Evolutionary conservation across 2,329 filamentous ascomycete species (phyloP).

Genomic region (Akanthomyces muscarius): DNA sequence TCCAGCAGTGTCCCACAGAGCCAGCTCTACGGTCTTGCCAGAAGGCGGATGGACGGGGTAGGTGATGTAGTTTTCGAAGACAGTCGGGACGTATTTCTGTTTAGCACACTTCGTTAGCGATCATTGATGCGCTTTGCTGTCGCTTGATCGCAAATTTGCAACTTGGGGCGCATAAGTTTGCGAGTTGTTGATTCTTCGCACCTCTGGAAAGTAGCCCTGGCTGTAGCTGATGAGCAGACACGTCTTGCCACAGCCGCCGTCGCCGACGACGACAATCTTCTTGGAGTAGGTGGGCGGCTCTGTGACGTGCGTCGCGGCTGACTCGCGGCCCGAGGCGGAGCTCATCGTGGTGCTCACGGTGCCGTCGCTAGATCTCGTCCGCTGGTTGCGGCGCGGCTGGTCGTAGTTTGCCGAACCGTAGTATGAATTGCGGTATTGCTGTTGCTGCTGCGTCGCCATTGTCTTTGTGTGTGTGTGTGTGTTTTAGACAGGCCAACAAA

Average conservation of each 20-base stretch:
- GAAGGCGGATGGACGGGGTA: conserved; percentile 83
- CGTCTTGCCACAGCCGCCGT: conserved; percentile 97
- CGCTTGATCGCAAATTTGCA: neutral
- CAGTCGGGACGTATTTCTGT: conserved; percentile 98
- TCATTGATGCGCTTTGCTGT: conserved; percentile 7
- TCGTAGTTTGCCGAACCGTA: conserved; percentile 39
- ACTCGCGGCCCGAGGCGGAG: conserved; percentile 69
- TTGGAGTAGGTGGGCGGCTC: conserved; percentile 93
- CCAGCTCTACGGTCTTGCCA: conserved; percentile 93
- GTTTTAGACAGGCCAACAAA: neutral
- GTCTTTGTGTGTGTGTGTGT: conserved; percentile 13
- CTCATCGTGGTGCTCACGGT: conserved; percentile 84
- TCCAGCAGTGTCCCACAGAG: conserved; percentile 96
- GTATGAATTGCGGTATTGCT: conserved; percentile 53
- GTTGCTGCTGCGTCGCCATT: conserved; percentile 53
- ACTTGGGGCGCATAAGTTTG: neutral
- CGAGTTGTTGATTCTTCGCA: conserved; percentile 40
- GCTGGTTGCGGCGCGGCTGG: conserved; percentile 44
- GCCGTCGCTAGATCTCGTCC: conserved; percentile 75
- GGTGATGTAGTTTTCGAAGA: conserved; percentile 99
- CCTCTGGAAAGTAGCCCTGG: conserved; percentile 98
- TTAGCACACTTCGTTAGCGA: conserved; percentile 6
- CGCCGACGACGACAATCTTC: conserved; percentile 98
- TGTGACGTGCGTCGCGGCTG: conserved; percentile 78
- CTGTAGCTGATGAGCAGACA: conserved; percentile 98